Conservation (phyloP, 2,329 filamentous ascomycete species). For the Cercospora sesami region DNA sequence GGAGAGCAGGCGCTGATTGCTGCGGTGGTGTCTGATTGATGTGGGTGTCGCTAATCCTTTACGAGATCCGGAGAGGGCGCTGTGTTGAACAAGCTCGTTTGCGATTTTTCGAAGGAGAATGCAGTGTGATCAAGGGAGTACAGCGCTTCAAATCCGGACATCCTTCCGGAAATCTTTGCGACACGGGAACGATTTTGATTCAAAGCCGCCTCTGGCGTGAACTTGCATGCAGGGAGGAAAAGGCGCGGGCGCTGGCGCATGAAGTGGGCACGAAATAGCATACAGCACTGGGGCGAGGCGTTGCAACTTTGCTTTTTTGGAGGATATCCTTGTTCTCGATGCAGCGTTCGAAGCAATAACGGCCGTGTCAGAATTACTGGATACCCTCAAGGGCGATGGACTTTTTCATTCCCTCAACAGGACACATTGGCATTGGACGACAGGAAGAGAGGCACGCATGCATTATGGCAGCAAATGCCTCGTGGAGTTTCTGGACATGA, state of each 20-base stretch:
- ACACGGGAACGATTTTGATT: neutral
- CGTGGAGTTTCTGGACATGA: neutral
- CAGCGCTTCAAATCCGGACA: neutral
- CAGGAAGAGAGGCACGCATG: neutral
- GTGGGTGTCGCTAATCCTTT: neutral
- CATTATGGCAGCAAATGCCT: conserved; percentile 2
- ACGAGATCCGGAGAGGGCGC: neutral
- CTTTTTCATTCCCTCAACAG: neutral
- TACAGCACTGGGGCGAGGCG: neutral
- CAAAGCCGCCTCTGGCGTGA: neutral
- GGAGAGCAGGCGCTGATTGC: neutral
- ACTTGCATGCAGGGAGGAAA: neutral
- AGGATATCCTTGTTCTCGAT: neutral
- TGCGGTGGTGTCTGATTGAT: neutral
- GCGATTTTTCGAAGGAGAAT: neutral
- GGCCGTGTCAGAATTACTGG: neutral
- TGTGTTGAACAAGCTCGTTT: neutral
- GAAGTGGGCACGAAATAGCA: neutral
- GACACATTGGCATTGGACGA: neutral
- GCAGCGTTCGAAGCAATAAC: neutral
- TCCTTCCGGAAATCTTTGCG: neutral
- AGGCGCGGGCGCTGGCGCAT: neutral
- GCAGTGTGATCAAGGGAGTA: neutral
- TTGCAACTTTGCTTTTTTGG: neutral
- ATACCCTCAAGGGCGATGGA: neutral